phyloP scores from a whole-genome alignment of 257 asterid genomes.

The Linderniella brevidens region DNA sequence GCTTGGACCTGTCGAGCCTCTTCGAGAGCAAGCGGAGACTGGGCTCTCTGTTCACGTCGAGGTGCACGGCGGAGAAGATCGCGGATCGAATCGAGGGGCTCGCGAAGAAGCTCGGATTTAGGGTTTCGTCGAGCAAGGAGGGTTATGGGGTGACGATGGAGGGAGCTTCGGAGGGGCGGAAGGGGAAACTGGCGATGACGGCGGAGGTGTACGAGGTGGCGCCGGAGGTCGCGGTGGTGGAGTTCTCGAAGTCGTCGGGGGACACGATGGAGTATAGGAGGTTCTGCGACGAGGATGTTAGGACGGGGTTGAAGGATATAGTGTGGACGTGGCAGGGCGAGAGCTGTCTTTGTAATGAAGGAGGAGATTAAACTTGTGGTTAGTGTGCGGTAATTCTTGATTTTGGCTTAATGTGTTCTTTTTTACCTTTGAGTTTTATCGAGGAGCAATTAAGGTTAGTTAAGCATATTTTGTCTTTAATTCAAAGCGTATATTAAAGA shows the following conservation, averaged over 20 bases:
- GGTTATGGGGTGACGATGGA: slow-evolving; percentile 15
- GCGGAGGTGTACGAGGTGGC: slow-evolving; percentile 5
- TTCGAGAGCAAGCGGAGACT: slow-evolving; percentile 30
- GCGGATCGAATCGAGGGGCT: slow-evolving; percentile 19
- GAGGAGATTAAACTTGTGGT: not conserved
- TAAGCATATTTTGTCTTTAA: too few species aligned
- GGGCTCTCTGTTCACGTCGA: slow-evolving; percentile 24
- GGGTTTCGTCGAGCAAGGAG: slow-evolving; percentile 12
- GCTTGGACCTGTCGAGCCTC: slow-evolving; percentile 39
- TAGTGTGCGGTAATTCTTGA: too few species aligned
- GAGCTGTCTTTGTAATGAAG: not conserved
- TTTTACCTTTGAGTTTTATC: too few species aligned
- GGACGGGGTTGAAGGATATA: slow-evolving; percentile 3
- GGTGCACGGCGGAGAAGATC: slow-evolving; percentile 19
- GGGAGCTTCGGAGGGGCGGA: not conserved
- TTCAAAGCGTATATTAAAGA: too few species aligned
- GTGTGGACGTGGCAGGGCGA: slow-evolving; percentile 7
- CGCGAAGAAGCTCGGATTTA: slow-evolving; percentile 9
- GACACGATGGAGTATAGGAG: slow-evolving; percentile 1
- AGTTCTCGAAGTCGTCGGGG: not conserved
- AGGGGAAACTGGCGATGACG: not conserved
- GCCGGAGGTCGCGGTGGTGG: not conserved
- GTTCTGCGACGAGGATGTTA: not conserved
- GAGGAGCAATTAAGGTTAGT: too few species aligned
- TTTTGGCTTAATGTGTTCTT: too few species aligned